Percentiles rank a stretch among this genome's conserved stretches.
These are phyloP conservation scores for Ceratobasidium sp. DNA, from an alignment of 1,284 basidiomycete genomes.

Conservation along the genomic window DNA sequence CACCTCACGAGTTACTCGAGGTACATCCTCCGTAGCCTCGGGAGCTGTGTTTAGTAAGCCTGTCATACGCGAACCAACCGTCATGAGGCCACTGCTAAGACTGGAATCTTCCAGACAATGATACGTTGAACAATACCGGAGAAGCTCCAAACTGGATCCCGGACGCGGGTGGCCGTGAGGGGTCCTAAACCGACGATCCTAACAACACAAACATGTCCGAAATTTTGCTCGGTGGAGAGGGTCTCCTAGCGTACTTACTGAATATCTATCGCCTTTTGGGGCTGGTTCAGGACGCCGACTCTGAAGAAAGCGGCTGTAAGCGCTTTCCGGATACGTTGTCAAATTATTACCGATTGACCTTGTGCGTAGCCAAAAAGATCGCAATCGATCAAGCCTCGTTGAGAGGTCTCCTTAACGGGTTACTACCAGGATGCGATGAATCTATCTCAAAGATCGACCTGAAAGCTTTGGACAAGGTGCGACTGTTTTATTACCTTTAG, in stretches of 20 bases:
- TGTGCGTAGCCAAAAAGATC: conserved; percentile 8
- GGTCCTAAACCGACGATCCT: neutral
- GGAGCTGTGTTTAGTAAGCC: no score
- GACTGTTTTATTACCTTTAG: neutral
- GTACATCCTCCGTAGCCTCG: neutral
- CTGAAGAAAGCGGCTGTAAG: conserved; percentile 39
- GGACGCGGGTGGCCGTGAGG: conserved; percentile 1
- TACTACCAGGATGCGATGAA: conserved; percentile 18
- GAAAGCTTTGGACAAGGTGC: conserved; percentile 51
- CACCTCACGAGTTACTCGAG: neutral
- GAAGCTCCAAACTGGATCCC: neutral
- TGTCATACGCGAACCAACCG: no score
- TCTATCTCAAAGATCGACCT: conserved; percentile 58
- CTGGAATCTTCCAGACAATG: neutral
- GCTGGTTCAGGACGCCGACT: conserved; percentile 41
- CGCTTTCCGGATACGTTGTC: neutral
- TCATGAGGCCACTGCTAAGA: neutral
- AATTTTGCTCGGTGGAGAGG: neutral
- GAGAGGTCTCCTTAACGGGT: conserved; percentile 24
- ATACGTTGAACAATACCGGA: neutral
- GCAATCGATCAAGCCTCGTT: conserved; percentile 42
- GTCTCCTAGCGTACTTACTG: conserved; percentile 10
- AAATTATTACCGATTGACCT: neutral
- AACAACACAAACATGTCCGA: neutral
- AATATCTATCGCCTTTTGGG: conserved; percentile 44